Base-by-base conservation (phyloP, 2,329 filamentous ascomycete genomes). In the Bisporella sp. region DNA sequence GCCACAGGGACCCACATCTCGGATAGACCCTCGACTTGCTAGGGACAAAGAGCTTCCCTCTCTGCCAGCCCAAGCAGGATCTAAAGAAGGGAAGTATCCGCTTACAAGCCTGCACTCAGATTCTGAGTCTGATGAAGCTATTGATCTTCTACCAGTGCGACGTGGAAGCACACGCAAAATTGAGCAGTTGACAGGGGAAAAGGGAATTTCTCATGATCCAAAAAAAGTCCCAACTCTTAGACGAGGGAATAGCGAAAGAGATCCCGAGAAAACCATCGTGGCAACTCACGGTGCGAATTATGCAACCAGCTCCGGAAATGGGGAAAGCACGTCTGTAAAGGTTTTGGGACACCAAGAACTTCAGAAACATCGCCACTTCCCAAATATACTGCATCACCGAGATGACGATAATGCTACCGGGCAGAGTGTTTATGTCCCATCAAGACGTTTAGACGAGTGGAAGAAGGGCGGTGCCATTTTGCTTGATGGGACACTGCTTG, bases 371-470 rank as follows among this genome's bases (percentile, higher is more conserved):
- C 60, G 59, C 28, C 63, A 65, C 45, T 46, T 67, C 28, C 49
- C 60, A 7, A 54, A 61, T 41, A 44, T 67, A 3, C 40, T 68
- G 5, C 64, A 67, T 51, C 63, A 57, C 31, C 30, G 46, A 51
- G 49, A 8, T 56, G 59, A 35, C 54, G 59, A 12, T 53, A 21
- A 68, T 42, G 59, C 65, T n/a, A 77, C 7, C 73, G 78, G 33
- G 67, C 52, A 77, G 48, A 77, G 77, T 12, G 65, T 78, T 37
- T 89, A 87, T 62, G 68, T 79, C 31, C 72, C 78, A 4, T 74
- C 80, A 0, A 68, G 72, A 49, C 82, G 80, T 61, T 70, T 91
- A 6, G 78, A 87, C 33, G 87, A 91, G 63, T 90, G 86, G 85
- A 84, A 78, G 63, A 82, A 81, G 60, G 84, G 77, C 6, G 79